Evolutionary conservation across 139 green algal genomes (phyloP).

Genomic region (Eudorina sp.): DNA sequence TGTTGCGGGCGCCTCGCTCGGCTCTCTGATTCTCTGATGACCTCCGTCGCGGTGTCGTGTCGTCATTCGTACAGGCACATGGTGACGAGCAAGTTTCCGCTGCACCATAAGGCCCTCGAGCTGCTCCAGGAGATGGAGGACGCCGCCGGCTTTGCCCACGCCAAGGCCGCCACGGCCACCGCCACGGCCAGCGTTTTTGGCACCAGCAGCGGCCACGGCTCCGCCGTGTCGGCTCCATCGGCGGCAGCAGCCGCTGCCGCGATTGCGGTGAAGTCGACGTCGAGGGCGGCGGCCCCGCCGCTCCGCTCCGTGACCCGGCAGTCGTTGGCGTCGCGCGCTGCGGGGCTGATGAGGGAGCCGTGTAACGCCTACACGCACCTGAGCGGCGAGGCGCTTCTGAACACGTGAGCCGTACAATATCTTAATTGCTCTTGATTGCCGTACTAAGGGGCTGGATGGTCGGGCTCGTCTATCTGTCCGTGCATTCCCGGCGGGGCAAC

Average conservation of each 20-base stretch:
- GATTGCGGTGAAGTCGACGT: no score
- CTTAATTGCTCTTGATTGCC: not conserved
- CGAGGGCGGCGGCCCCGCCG: no score
- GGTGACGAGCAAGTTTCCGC: slow-evolving; percentile 21
- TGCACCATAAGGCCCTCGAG: not conserved
- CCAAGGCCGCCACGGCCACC: not conserved
- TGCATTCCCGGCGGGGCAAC: no score
- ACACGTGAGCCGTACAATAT: slow-evolving; percentile 9
- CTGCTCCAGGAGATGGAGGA: slow-evolving; percentile 42
- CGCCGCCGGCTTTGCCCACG: not conserved
- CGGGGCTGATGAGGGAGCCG: not conserved
- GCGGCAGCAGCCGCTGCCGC: no score
- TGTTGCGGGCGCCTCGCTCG: no score
- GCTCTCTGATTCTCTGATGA: no score
- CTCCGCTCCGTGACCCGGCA: no score
- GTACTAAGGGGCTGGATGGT: no score
- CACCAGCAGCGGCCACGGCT: not conserved
- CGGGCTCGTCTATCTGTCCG: no score
- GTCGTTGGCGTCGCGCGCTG: not conserved
- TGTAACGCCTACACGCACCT: slow-evolving; percentile 11
- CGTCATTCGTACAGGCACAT: slow-evolving; percentile 7
- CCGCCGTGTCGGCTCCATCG: no score
- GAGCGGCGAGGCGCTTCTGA: not conserved
- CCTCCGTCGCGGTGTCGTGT: not conserved
- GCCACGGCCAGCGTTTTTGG: not conserved